Base-by-base conservation (phyloP, 306 rosid genomes). In the Ormosia semicastrata region DNA sequence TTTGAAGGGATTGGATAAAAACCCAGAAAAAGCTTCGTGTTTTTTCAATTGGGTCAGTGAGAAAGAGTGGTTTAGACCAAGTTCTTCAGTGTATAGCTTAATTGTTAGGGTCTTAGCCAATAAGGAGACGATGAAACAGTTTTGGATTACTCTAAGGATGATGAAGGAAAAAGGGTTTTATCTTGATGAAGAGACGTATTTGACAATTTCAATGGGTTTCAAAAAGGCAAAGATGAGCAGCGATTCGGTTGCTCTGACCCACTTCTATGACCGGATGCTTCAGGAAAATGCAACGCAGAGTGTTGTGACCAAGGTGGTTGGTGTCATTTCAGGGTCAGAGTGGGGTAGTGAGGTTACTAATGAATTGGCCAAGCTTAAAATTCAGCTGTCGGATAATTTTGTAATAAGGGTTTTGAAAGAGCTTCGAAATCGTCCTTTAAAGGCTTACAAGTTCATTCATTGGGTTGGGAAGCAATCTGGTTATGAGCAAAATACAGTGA, bases 41-140 rank as follows among this genome's bases (percentile, higher is more conserved):
- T 95, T 95, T 81, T 93, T 92, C 89, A 84, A 84, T 8, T 95
- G 98, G 99, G 91, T 82, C 8, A 67, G 79, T 43, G 85, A 86
- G 81, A 89, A 86, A 80, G 63, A 83, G 5, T 89, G 90, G 77
- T 93, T 90, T 72, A 77, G 52, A 30, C 88, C 89, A 0, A 92
- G 98, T 81, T 88, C 93, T 66, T 88, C 88, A 5, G 12, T 90
- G 66, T 95, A 75, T 75, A 85, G 89, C 84, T 75, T 93, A 71
- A 71, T 93, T 79, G 87, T 93, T 79, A 93, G 88, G 81, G 70
- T 92, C 59, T 79, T 89, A 39, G 89, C 78, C 2, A 83, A 85
- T 14, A 81, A 85, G 76, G 86, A 76, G 56, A 86, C 92, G 2
- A 89, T 89, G 91, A 84, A 89, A 52, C 87, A 83, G 29, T 95